phyloP scores from a whole-genome alignment of 2,329 filamentous ascomycete species.

The Rugonectria rugulosa region DNA sequence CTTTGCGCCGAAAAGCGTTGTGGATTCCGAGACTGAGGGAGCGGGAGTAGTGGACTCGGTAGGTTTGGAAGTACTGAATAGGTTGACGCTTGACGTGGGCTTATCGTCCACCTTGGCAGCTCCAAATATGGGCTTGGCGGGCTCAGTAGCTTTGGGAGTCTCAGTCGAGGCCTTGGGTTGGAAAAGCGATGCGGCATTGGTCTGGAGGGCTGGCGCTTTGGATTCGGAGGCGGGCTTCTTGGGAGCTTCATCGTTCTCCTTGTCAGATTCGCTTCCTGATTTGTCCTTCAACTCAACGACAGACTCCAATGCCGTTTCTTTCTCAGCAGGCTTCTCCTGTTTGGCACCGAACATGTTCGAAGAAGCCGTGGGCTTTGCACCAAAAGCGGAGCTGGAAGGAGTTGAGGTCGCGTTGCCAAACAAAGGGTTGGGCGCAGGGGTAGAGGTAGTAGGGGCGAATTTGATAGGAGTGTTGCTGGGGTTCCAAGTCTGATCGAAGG shows the following conservation, averaged over 20 bases:
- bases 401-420: constrained; percentile 43
- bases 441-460: constrained; percentile 51
- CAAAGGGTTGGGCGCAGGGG: constrained; percentile 40
- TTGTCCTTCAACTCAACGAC: constrained; percentile 40
- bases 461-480: constrained; percentile 62
- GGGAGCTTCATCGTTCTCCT: constrained; percentile 51
- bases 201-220: constrained; percentile 42
- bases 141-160: constrained; percentile 37
- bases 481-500: constrained; percentile 51
- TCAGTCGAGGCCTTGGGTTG: constrained; percentile 42
- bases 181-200: constrained; percentile 43
- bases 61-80: constrained; percentile 51
- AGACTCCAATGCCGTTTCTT: constrained; percentile 34
- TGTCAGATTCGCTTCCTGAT: constrained; percentile 52
- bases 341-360: constrained; percentile 49
- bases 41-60: constrained; percentile 36
- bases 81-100: constrained; percentile 37
- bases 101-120: constrained; percentile 35
- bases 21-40: constrained; percentile 39
- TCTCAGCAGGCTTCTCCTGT: constrained; percentile 39
- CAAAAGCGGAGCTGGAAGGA: constrained; percentile 45
- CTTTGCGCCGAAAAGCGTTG: constrained; percentile 47
- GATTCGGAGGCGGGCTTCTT: constrained; percentile 45
- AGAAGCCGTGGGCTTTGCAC: constrained; percentile 45
- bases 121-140: constrained; percentile 41